Percentiles rank a stretch among this genome's conserved stretches.
These are phyloP conservation scores for Ophiostoma sp. DNA, from an alignment of 2,329 filamentous ascomycete species.

Conservation along the genomic window DNA sequence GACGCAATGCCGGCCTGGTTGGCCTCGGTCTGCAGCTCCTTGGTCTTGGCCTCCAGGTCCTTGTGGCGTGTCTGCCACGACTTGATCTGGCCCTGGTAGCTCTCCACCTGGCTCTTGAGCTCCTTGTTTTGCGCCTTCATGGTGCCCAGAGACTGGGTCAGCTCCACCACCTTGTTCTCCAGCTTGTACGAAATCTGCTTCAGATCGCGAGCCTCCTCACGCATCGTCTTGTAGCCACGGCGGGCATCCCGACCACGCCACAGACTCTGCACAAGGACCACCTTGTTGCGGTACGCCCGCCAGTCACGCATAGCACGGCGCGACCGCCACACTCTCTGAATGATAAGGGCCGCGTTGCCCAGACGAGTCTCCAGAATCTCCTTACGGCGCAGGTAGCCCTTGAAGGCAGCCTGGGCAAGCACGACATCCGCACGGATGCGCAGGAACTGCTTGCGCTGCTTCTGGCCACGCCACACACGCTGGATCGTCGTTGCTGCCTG, in stretches of 20 bases:
- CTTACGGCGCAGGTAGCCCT: constrained; percentile 85
- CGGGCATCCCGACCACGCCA: constrained; percentile 84
- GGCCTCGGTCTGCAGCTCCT: constrained; percentile 91
- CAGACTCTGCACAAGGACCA: constrained; percentile 82
- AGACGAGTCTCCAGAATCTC: constrained; percentile 90
- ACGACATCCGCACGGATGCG: constrained; percentile 77
- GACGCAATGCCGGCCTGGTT: constrained; percentile 96
- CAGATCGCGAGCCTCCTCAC: constrained; percentile 93
- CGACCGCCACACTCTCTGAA: constrained; percentile 85
- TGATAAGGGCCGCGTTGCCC: constrained; percentile 83
- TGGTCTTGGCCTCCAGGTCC: constrained; percentile 78
- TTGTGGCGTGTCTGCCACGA: constrained; percentile 93
- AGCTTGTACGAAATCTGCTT: constrained; percentile 99
- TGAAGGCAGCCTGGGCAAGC: constrained; percentile 80
- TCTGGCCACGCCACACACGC: constrained; percentile 87
- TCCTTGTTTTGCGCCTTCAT: constrained; percentile 94
- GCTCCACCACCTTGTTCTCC: constrained; percentile 98
- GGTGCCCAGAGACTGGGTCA: constrained; percentile 86
- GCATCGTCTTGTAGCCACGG: constrained; percentile 78
- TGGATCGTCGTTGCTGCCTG: constrained; percentile 93
- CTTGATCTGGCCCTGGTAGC: constrained; percentile 92
- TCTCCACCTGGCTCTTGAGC: constrained; percentile 81
- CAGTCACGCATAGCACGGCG: constrained; percentile 72
- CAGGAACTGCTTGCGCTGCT: constrained; percentile 76
- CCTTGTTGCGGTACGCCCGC: constrained; percentile 84